Base-by-base conservation (phyloP, 2,329 filamentous ascomycete species). In the Penicillium hordei region DNA sequence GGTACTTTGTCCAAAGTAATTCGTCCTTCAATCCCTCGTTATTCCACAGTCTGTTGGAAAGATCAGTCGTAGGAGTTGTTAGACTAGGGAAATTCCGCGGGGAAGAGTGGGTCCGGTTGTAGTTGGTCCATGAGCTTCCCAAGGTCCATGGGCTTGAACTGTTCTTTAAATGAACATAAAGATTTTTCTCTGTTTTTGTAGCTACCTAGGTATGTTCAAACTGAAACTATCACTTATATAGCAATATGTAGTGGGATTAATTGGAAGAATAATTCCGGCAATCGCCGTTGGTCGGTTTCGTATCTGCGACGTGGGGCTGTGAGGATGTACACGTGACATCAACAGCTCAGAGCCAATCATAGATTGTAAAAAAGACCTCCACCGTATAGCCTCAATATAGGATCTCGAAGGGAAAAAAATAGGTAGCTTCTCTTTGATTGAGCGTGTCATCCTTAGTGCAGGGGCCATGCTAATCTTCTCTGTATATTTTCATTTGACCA, bases 401-500 rank as follows among this genome's bases (percentile, higher is more conserved):
- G 19, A 21, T 1, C 4, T 17, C 10, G 29, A 13, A 31, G 12
- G 2, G 4, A 1, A 15, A 33, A 31, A 12, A 27, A 27, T 27
- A 9, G 80, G 81, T 82, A 84, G 85, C 82, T 85, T 87, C 86
- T 89, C 87, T 89, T 88, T 88, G 85, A 85, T 86, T 85, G 82
- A 88, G 86, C 86, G 87, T 92, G 89, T 93, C 90, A 93, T 93
- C 90, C 90, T 93, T 93, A 92, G 89, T 86, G 83, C 83, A 86
- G 83, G 84, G 87, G 87, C 87, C 87, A 89, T 89, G 87, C 88
- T 89, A 89, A 88, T 88, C 84, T 88, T 88, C 85, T 88, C 84
- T 87, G 82, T 86, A 85, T 85, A 81, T 81, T 83, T 84, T 83
- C 81, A 85, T 80, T 82, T 84, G 82, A 84, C 82, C 81, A 83